phyloP scores from a whole-genome alignment of 257 asterid species.

The Capsicum rhomboideum region DNA sequence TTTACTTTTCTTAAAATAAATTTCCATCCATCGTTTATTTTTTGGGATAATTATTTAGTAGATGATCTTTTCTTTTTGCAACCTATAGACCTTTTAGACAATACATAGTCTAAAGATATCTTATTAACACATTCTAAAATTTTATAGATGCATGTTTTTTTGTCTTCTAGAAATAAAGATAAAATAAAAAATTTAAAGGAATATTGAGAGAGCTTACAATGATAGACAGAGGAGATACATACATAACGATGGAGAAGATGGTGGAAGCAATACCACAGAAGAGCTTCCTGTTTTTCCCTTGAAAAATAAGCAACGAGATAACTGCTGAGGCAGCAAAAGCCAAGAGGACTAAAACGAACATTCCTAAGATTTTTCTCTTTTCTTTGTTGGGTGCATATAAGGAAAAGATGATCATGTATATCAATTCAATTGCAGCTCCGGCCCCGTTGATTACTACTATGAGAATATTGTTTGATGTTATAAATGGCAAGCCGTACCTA shows the following conservation, averaged over 20 bases:
- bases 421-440: slow-evolving; percentile 50
- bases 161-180: too few species aligned
- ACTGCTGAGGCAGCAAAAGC: slow-evolving; percentile 35
- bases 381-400: slow-evolving; percentile 49
- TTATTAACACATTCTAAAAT: too few species aligned
- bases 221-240: slow-evolving; percentile 69
- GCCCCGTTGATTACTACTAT: slow-evolving; percentile 60
- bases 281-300: slow-evolving; percentile 44
- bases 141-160: slow-evolving; percentile 14
- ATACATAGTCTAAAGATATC: too few species aligned
- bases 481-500: slow-evolving; percentile 81
- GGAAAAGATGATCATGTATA: slow-evolving; percentile 45
- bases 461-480: slow-evolving; percentile 62
- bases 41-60: too few species aligned
- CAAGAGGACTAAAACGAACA: slow-evolving; percentile 29
- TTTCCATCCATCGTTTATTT: too few species aligned
- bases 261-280: slow-evolving; percentile 70
- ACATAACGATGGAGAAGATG: slow-evolving; percentile 70
- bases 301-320: slow-evolving; percentile 51
- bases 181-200: too few species aligned
- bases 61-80: too few species aligned
- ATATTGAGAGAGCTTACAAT: slow-evolving; percentile 26
- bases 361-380: slow-evolving; percentile 37
- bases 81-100: too few species aligned
- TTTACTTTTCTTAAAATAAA: too few species aligned